Percentiles rank a stretch among this genome's conserved stretches.
Conservation (phyloP, 2,329 filamentous ascomycete genomes). For the Fusarium sp. region DNA sequence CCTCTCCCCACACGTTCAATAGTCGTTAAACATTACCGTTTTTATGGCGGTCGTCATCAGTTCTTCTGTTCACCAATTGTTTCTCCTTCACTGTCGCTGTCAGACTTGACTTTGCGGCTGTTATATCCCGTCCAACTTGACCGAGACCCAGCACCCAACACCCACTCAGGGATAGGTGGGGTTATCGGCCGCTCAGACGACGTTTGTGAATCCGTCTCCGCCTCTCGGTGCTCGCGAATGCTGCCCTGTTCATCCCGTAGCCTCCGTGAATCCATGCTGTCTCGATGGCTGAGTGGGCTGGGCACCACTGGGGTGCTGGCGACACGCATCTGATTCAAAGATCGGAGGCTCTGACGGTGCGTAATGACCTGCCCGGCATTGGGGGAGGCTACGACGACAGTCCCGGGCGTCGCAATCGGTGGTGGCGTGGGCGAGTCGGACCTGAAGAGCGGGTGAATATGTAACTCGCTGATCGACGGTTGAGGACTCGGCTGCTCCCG, state of each 20-base stretch:
- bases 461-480: constrained; percentile 68
- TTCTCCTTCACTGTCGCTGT: constrained; percentile 28
- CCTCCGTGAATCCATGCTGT: constrained; percentile 61
- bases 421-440: constrained; percentile 80
- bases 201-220: constrained; percentile 36
- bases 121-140: constrained; percentile 66
- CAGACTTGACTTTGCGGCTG: constrained; percentile 52
- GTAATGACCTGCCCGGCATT: constrained; percentile 76
- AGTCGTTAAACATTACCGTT: constrained; percentile 36
- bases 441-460: constrained; percentile 85
- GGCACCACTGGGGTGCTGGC: constrained; percentile 66
- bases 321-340: constrained; percentile 69
- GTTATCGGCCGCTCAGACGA: constrained; percentile 66
- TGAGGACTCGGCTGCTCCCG: constrained; percentile 49
- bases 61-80: constrained; percentile 17
- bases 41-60: constrained; percentile 13
- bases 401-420: constrained; percentile 77
- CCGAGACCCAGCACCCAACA: constrained; percentile 68
- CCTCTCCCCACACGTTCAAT: constrained; percentile 16
- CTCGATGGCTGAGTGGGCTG: constrained; percentile 65
- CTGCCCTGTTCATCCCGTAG: constrained; percentile 43
- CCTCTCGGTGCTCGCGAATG: constrained; percentile 46
- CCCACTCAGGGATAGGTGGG: constrained; percentile 74
- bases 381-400: constrained; percentile 79
- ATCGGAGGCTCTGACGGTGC: constrained; percentile 66